Percentiles rank a stretch among this genome's conserved stretches.
Conservation (phyloP, 768 basidiomycete species). For the Tylopilus intermedius region DNA sequence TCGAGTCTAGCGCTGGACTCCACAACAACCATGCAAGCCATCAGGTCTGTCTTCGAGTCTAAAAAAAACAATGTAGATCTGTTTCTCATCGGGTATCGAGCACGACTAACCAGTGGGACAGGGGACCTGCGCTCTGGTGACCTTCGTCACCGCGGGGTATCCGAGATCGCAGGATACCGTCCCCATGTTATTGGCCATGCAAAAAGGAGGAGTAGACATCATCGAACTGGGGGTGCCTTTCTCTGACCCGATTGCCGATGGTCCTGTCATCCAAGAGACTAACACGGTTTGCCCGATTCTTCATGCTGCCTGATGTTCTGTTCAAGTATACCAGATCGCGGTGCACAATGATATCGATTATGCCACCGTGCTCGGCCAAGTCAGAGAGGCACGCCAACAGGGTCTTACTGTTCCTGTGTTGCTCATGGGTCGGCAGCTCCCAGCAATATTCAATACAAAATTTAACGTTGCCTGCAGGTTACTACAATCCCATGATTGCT, state of each 20-base stretch:
- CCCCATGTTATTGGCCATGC: slow-evolving; percentile 84
- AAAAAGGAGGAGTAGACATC: slow-evolving; percentile 88
- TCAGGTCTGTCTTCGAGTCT: slow-evolving; percentile 25
- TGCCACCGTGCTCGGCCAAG: slow-evolving; percentile 61
- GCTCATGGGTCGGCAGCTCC: slow-evolving; percentile 23
- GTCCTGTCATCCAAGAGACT: slow-evolving; percentile 85
- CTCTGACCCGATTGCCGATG: slow-evolving; percentile 95
- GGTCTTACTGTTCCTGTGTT: slow-evolving; percentile 84
- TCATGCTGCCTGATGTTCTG: background rate
- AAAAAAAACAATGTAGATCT: slow-evolving; percentile 19
- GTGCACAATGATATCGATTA: slow-evolving; percentile 79
- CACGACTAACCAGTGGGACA: slow-evolving; percentile 9
- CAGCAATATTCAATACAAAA: background rate
- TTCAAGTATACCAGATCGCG: slow-evolving; percentile 57
- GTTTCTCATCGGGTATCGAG: background rate
- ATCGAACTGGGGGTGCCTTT: slow-evolving; percentile 82
- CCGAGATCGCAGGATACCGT: slow-evolving; percentile 78
- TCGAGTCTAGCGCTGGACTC: background rate
- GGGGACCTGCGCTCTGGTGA: slow-evolving; percentile 59
- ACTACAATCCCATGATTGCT: slow-evolving; percentile 94
- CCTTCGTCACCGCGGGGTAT: slow-evolving; percentile 94
- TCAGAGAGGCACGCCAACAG: slow-evolving; percentile 73
- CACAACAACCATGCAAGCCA: slow-evolving; percentile 23
- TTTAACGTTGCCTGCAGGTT: slow-evolving; percentile 49
- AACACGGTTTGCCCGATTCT: slow-evolving; percentile 57